Evolutionary conservation across 164 flowering plant genomes (phyloP), one percentile per base, ranked within the genome.

Genomic region (Dillenia turbinata): DNA sequence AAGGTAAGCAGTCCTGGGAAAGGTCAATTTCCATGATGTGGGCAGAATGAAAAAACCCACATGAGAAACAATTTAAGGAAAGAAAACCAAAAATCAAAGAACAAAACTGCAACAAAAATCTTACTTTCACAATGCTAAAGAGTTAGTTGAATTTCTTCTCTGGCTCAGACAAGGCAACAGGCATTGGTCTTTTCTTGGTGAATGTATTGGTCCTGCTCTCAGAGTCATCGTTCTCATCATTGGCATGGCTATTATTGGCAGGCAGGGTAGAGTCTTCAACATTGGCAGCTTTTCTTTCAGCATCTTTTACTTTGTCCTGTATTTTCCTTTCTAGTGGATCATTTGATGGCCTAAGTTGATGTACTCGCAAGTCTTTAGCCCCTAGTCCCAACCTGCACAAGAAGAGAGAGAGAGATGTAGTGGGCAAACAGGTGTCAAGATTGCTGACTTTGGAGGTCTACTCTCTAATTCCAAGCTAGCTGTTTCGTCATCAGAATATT

Each of bases 391-490:
- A 73, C 73, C 87, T 83, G 24, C 43, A 53, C 12, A 9, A 47
- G 14, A 62, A 33, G 40, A 26, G 33, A 26, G 33, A 26, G 33
- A 26, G 33, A 26, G 33, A 26, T 26, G 33, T 26, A 26, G 33
- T 26, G 33, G 33, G 33, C 4, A 26, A 26, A 26, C 33, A 26
- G 33, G 33, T 1, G 33, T 26, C 5, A 49, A 5, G n/a, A n/a
- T 40, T 22, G 64, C 66, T 62, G 11, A 87, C 92, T 90, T 82
- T 43, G 74, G 0, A 12, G 86, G 89, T 15, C 88, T 79, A 55
- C 76, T 75, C 62, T 73, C 81, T 26, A 70, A 48, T 62, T 79
- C 81, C 45, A 60, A 59, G 48, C 61, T 70, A 43, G 47, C 26
- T 24, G 75, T 64, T 15, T 77, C 82, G 62, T 82, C 73, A 11